These are phyloP conservation scores for Myriosclerotinia scirpicola DNA, from an alignment of 2,329 filamentous ascomycete species.

Conservation along the genomic window DNA sequence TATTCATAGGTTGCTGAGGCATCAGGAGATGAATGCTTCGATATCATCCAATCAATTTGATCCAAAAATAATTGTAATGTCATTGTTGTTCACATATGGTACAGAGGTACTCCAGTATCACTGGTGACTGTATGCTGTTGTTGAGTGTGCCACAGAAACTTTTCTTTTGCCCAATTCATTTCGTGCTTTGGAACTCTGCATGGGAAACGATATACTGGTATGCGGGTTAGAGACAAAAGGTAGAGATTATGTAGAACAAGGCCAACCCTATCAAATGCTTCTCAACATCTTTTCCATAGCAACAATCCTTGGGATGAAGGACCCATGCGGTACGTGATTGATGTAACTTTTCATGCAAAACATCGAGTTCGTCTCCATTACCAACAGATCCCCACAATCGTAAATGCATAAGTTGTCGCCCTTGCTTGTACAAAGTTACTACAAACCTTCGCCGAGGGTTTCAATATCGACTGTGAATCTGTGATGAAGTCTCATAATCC, in stretches of 20 bases:
- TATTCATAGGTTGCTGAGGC: not conserved
- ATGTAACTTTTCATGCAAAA: not conserved
- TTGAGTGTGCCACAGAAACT: not conserved
- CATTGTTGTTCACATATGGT: not conserved
- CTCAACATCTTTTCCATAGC: not conserved
- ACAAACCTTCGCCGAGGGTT: not conserved
- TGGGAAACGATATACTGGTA: slow-evolving; percentile 1
- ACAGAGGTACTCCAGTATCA: not conserved
- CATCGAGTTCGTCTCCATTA: not conserved
- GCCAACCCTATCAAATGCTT: not conserved
- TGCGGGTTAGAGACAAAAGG: not conserved
- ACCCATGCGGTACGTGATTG: not conserved
- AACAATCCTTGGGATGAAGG: not conserved
- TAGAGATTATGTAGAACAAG: not conserved
- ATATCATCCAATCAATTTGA: not conserved
- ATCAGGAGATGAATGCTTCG: not conserved
- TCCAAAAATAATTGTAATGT: not conserved
- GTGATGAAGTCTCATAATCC: slow-evolving; percentile 10
- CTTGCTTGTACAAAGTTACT: slow-evolving; percentile 11
- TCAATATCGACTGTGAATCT: not conserved
- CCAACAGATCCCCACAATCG: not conserved
- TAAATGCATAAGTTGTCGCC: slow-evolving; percentile 6
- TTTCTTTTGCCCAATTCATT: slow-evolving; percentile 1
- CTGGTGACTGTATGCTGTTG: not conserved
- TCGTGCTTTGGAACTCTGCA: not conserved